These are phyloP conservation scores for Penicillium sp. DNA, from an alignment of 2,329 filamentous ascomycete species.

Conservation along the genomic window DNA sequence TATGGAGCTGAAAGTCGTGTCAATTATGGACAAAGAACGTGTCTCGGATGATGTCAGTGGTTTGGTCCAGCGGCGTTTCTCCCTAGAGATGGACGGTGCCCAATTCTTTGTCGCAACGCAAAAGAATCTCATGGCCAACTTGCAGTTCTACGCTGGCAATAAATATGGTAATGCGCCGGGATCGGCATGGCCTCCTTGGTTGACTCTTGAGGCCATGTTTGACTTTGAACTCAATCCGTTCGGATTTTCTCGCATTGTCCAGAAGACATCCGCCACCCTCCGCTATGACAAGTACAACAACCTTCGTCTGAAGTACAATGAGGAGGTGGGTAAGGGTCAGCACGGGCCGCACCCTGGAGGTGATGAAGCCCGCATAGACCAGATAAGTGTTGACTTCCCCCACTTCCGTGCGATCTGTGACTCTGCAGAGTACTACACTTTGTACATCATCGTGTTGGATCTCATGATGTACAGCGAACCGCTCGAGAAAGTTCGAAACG, in stretches of 20 bases:
- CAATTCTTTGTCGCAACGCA: slow-evolving; percentile 98
- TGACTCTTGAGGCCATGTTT: slow-evolving; percentile 97
- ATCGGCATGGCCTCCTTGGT: slow-evolving; percentile 96
- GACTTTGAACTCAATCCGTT: slow-evolving; percentile 93
- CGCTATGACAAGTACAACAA: slow-evolving; percentile 99
- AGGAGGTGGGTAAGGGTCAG: slow-evolving; percentile 77
- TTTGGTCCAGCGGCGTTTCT: slow-evolving; percentile 90
- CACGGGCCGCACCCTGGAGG: slow-evolving; percentile 48
- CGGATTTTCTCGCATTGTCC: slow-evolving; percentile 96
- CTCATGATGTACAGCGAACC: slow-evolving; percentile 95
- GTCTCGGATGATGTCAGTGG: slow-evolving; percentile 92
- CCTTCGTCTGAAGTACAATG: slow-evolving; percentile 93
- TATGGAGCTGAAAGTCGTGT: slow-evolving; percentile 96
- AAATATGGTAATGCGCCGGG: slow-evolving; percentile 84
- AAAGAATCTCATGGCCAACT: slow-evolving; percentile 83
- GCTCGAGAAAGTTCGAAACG: slow-evolving; percentile 93
- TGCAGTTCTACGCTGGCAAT: slow-evolving; percentile 93
- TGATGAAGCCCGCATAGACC: slow-evolving; percentile 83
- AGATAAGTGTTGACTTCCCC: slow-evolving; percentile 95
- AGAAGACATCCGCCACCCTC: slow-evolving; percentile 92
- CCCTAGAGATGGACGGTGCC: slow-evolving; percentile 93
- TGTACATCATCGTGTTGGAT: slow-evolving; percentile 98
- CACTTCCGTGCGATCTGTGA: slow-evolving; percentile 94
- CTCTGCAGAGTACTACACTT: slow-evolving; percentile 93
- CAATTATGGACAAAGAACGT: slow-evolving; percentile 96